These are phyloP conservation scores for Phytophthora pseudosyringae DNA, from an alignment of 352 stramenopile species.

Conservation along the genomic window DNA sequence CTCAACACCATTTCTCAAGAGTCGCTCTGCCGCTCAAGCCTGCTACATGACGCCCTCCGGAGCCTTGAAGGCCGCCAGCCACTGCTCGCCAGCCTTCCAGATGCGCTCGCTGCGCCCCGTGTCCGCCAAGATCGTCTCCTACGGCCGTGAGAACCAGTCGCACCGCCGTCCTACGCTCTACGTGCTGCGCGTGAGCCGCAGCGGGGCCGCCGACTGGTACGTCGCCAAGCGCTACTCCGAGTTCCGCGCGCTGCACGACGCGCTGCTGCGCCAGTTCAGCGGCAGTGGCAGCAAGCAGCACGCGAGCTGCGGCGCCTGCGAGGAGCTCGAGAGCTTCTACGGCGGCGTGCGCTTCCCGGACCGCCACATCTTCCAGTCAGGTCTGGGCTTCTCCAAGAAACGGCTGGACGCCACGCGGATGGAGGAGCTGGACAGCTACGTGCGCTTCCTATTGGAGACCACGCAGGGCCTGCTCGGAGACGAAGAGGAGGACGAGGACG, in stretches of 20 bases:
- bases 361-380: slow-evolving; percentile 58
- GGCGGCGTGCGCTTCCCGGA: slow-evolving; percentile 54
- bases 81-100: slow-evolving; percentile 34
- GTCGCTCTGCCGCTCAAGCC: slow-evolving; percentile 9
- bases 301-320: slow-evolving; percentile 47
- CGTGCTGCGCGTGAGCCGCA: slow-evolving; percentile 67
- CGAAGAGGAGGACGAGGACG: slow-evolving; percentile 45
- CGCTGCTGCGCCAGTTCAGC: slow-evolving; percentile 42
- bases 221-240: slow-evolving; percentile 80
- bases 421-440: slow-evolving; percentile 67
- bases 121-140: slow-evolving; percentile 67
- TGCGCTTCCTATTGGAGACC: slow-evolving; percentile 70
- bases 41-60: slow-evolving; percentile 6
- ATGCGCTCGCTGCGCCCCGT: slow-evolving; percentile 67
- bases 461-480: slow-evolving; percentile 69
- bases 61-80: slow-evolving; percentile 13
- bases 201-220: slow-evolving; percentile 63
- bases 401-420: slow-evolving; percentile 63
- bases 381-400: slow-evolving; percentile 51
- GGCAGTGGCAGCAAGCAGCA: slow-evolving; percentile 22
- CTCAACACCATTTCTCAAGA: slow-evolving; percentile 40
- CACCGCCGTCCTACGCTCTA: slow-evolving; percentile 67
- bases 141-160: slow-evolving; percentile 58
- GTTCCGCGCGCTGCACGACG: slow-evolving; percentile 64
- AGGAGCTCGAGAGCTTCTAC: slow-evolving; percentile 58